Base-by-base conservation (phyloP, 2,329 filamentous ascomycete genomes). In the Ophioceras dolichostomum region DNA sequence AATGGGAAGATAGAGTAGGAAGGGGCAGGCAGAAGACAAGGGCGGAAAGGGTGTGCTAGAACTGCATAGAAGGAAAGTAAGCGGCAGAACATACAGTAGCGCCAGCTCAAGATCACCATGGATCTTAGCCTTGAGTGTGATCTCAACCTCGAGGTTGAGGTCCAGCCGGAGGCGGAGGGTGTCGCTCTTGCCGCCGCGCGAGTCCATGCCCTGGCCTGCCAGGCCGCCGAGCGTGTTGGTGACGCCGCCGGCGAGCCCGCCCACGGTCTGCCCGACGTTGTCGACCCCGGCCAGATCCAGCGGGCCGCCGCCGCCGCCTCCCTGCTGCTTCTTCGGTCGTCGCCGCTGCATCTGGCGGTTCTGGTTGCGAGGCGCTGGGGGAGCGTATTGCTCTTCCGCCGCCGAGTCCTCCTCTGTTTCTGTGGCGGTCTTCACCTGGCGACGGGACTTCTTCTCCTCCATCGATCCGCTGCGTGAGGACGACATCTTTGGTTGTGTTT, bases 41-140 rank as follows among this genome's bases (percentile, higher is more conserved):
- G n/a, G n/a, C n/a, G n/a, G n/a, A n/a, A n/a, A n/a, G n/a, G n/a
- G n/a, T n/a, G n/a, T n/a, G n/a, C n/a, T n/a, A n/a, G n/a, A n/a
- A n/a, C n/a, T n/a, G n/a, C n/a, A n/a, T n/a, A n/a, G n/a, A 22
- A 20, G 22, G 28, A 17, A 32, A 37, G 16, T 32, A n/a, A 34
- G 24, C 13, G 21, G 28, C 18, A 10, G 17, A 20, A 43, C 68
- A 58, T 61, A 73, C 68, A 73, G 60, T 47, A 91, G 67, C 45
- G 78, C 80, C 45, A 91, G 59, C 24, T 83, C 87, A 45, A 93
- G 61, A 61, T 93, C 86, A 52, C 86, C 86, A 49, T 87, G 78
- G 46, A 91, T 87, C 57, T 80, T 79, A 16, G 84, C 84, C 67
- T 91, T 91, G 43, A 91, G 69, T 49, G 86, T 80, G 43, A 91